A percentile compares a stretch with the other conserved stretches of the same genome.
These are phyloP conservation scores for Ophiognomonia clavigignenti-juglandacearum DNA, from an alignment of 2,329 filamentous ascomycete species.

Conservation along the genomic window DNA sequence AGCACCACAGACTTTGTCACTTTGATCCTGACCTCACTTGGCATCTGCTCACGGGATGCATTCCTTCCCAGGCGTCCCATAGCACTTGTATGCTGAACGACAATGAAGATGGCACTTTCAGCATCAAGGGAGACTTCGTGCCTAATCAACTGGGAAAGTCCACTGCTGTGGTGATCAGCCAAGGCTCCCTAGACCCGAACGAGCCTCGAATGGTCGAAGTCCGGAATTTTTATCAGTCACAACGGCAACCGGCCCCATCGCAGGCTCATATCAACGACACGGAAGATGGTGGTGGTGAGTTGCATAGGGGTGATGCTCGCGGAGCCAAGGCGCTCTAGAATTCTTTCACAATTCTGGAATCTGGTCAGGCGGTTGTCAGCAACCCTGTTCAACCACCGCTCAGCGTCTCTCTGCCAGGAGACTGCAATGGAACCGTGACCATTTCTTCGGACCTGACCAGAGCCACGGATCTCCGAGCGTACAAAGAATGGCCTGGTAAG, in stretches of 20 bases:
- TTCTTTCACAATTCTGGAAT: background rate
- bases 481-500: conserved; percentile 10
- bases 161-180: conserved; percentile 2
- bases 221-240: background rate
- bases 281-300: background rate
- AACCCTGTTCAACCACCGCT: too few relatives aligned
- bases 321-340: too few relatives aligned
- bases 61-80: background rate
- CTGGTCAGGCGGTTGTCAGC: background rate
- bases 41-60: background rate
- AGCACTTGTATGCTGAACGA: conserved; percentile 4
- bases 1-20: too few relatives aligned
- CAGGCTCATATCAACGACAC: background rate
- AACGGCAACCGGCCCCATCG: background rate
- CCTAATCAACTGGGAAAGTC: background rate
- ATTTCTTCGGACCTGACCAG: background rate
- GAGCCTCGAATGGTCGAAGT: background rate
- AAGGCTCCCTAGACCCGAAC: background rate
- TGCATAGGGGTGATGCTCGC: background rate
- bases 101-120: conserved; percentile 6
- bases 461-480: conserved; percentile 8
- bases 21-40: too few relatives aligned
- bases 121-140: background rate
- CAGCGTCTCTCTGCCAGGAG: too few relatives aligned
- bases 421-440: too few relatives aligned